Evolutionary conservation across 2,329 filamentous ascomycete genomes (phyloP).

Genomic region (Calonectria montana): DNA sequence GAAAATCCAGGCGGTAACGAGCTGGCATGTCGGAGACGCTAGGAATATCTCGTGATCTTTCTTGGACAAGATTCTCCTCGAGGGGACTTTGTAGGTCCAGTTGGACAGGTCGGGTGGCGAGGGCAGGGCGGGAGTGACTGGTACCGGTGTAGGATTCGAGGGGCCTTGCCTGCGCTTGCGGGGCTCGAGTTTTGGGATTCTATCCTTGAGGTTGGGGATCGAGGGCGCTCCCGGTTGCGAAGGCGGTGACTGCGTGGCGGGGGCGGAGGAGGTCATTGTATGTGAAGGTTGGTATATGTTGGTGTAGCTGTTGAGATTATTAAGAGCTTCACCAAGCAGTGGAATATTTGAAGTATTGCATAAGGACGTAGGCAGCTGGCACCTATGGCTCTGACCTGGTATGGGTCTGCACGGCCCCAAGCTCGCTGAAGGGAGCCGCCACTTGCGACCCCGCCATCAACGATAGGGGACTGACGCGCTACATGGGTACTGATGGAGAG

Average conservation of each 20-base stretch:
- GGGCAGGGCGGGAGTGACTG: slow-evolving; percentile 80
- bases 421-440: not conserved
- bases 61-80: slow-evolving; percentile 82
- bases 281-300: slow-evolving; percentile 3
- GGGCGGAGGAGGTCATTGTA: slow-evolving; percentile 41
- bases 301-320: slow-evolving; percentile 8
- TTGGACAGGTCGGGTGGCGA: slow-evolving; percentile 71
- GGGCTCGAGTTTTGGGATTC: slow-evolving; percentile 75
- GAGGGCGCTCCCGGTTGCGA: slow-evolving; percentile 29
- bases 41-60: slow-evolving; percentile 87
- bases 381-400: not conserved
- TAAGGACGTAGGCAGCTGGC: not conserved
- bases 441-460: not conserved
- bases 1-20: slow-evolving; percentile 89
- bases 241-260: slow-evolving; percentile 21
- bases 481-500: not conserved
- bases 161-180: slow-evolving; percentile 65
- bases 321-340: not conserved
- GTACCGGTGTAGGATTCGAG: slow-evolving; percentile 71
- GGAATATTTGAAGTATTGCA: not conserved
- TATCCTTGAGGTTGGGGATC: slow-evolving; percentile 57
- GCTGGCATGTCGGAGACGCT: slow-evolving; percentile 77
- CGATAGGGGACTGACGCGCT: not conserved
- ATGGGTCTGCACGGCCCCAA: not conserved
- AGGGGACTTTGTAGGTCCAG: slow-evolving; percentile 74